Conservation (phyloP, 2,329 filamentous ascomycete genomes). For the Phaeosphaeria sp. region DNA sequence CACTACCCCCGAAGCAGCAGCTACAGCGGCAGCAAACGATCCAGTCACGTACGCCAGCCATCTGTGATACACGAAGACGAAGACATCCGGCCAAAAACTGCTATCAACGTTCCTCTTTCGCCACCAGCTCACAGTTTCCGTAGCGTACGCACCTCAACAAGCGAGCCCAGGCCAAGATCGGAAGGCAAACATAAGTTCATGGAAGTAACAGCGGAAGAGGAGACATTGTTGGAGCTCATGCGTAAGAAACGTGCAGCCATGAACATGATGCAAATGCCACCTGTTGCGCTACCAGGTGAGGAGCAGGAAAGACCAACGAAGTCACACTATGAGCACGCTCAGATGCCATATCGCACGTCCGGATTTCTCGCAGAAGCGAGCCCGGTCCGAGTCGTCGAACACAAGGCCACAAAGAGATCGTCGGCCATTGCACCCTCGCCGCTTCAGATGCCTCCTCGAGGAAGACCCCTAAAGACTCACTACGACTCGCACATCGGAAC, state of each 20-base stretch:
- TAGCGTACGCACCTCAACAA: conserved; percentile 41
- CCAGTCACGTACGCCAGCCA: conserved; percentile 45
- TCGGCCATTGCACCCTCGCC: conserved; percentile 27
- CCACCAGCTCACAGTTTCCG: conserved; percentile 35
- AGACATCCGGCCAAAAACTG: conserved; percentile 37
- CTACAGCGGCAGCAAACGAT: conserved; percentile 29
- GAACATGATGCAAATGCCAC: conserved; percentile 47
- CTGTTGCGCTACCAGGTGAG: conserved; percentile 45
- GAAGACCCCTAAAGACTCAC: conserved; percentile 26
- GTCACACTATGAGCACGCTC: conserved; percentile 17
- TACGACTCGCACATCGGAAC: conserved; percentile 21
- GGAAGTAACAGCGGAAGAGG: conserved; percentile 58
- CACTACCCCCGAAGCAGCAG: conserved; percentile 23
- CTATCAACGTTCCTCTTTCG: conserved; percentile 28
- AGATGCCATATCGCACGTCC: conserved; percentile 28
- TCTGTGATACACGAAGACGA: conserved; percentile 47
- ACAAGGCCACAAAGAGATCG: conserved; percentile 21
- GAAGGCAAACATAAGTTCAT: conserved; percentile 48
- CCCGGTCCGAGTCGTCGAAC: conserved; percentile 27
- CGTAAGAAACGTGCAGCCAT: conserved; percentile 56
- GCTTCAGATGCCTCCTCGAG: conserved; percentile 29
- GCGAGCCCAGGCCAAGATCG: conserved; percentile 40
- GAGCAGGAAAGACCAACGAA: conserved; percentile 38
- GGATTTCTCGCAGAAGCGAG: conserved; percentile 37
- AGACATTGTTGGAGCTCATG: conserved; percentile 57